These are phyloP conservation scores for Claviceps digitariae DNA, from an alignment of 2,329 filamentous ascomycete genomes.

Conservation along the genomic window DNA sequence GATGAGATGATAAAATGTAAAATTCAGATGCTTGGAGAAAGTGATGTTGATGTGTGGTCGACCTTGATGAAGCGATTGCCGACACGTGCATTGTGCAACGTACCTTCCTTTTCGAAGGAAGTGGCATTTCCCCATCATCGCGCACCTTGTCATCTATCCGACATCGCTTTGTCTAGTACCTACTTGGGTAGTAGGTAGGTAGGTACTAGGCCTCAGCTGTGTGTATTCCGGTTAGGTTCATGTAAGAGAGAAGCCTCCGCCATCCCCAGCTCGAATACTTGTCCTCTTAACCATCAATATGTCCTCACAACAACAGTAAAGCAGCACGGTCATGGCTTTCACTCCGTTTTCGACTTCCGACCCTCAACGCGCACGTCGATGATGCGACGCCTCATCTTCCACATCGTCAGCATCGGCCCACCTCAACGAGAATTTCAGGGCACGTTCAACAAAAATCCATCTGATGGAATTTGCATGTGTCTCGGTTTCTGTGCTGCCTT, in stretches of 20 bases:
- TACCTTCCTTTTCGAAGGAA: neutral
- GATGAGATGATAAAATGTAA: too few species aligned
- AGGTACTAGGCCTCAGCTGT: neutral
- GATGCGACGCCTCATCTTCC: neutral
- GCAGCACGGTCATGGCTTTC: neutral
- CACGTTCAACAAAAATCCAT: neutral
- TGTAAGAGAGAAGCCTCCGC: neutral
- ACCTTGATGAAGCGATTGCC: neutral
- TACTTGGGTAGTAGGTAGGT: too few species aligned
- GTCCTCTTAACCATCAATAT: too few species aligned
- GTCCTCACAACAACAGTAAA: too few species aligned
- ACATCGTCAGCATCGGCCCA: neutral
- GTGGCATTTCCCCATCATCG: neutral
- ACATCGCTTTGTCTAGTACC: neutral
- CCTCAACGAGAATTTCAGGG: neutral
- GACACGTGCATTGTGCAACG: neutral
- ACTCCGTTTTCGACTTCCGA: neutral
- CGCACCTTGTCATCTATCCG: neutral
- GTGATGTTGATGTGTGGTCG: neutral
- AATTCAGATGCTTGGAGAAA: neutral
- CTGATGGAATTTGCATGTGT: neutral
- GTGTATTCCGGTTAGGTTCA: neutral
- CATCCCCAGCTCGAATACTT: too few species aligned
- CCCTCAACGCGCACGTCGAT: neutral
- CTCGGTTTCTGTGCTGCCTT: neutral